Evolutionary conservation across 2,329 filamentous ascomycete genomes (phyloP).

Genomic region (Zalaria sp.): DNA sequence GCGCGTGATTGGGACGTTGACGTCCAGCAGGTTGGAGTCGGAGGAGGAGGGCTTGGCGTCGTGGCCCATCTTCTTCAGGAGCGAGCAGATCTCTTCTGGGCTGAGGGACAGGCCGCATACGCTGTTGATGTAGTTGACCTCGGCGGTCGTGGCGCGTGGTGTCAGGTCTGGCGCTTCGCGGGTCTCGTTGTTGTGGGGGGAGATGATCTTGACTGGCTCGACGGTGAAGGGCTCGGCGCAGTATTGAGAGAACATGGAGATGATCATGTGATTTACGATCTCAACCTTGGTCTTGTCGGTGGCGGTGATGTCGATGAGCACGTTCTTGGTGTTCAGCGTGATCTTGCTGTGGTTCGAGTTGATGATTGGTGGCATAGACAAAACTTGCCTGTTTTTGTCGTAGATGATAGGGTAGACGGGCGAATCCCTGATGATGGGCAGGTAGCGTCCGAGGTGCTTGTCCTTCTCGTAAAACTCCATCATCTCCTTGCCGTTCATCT

Average conservation of each 20-base stretch:
- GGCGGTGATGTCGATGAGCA: conserved; percentile 95
- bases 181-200: conserved; percentile 75
- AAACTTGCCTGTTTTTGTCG: conserved; percentile 73
- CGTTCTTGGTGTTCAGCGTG: conserved; percentile 74
- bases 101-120: conserved; percentile 74
- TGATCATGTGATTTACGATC: conserved; percentile 88
- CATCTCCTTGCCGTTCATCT: conserved; percentile 75
- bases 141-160: conserved; percentile 64
- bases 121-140: conserved; percentile 85
- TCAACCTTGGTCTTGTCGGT: conserved; percentile 94
- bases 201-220: conserved; percentile 85
- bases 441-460: conserved; percentile 75
- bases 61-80: conserved; percentile 82
- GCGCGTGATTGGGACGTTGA: conserved; percentile 74
- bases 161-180: conserved; percentile 68
- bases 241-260: conserved; percentile 94
- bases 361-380: conserved; percentile 94
- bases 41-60: conserved; percentile 60
- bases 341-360: conserved; percentile 98
- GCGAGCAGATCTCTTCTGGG: conserved; percentile 59
- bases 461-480: conserved; percentile 94
- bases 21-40: conserved; percentile 47
- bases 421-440: conserved; percentile 88
- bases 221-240: conserved; percentile 80
- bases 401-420: conserved; percentile 94